phyloP scores from a whole-genome alignment of 2,329 filamentous ascomycete species.

The Pezicula rhizophila region DNA sequence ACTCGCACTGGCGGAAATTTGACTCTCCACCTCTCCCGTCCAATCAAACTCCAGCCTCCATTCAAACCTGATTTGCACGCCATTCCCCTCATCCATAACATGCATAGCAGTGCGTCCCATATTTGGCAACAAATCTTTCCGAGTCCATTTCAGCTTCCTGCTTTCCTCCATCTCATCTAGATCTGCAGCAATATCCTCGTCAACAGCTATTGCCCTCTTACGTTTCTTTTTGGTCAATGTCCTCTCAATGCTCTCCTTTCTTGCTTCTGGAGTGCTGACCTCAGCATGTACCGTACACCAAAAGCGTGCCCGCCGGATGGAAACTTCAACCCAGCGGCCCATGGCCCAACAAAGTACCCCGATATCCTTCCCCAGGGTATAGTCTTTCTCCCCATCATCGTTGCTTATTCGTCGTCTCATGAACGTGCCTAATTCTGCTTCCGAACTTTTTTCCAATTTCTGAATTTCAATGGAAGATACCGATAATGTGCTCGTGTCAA shows the following conservation, averaged over 20 bases:
- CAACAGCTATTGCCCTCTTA: constrained; percentile 18
- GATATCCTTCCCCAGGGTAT: constrained; percentile 49
- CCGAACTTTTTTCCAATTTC: constrained; percentile 51
- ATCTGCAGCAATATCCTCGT: constrained; percentile 28
- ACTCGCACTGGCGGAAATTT: constrained; percentile 46
- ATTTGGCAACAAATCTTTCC: constrained; percentile 45
- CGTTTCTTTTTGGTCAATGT: constrained; percentile 14
- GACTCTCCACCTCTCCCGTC: constrained; percentile 63
- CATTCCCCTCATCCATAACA: constrained; percentile 17
- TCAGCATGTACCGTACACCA: constrained; percentile 51
- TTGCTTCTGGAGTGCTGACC: constrained; percentile 33
- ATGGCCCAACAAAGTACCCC: constrained; percentile 60
- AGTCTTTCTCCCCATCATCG: constrained; percentile 22
- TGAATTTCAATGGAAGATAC: constrained; percentile 49
- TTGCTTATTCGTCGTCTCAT: constrained; percentile 27
- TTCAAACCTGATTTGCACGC: constrained; percentile 38
- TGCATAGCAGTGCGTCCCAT: constrained; percentile 44
- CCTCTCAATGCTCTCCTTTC: constrained; percentile 11
- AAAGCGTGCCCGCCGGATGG: constrained; percentile 53
- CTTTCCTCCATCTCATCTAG: constrained; percentile 13
- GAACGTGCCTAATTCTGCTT: constrained; percentile 50
- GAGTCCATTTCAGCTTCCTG: constrained; percentile 24
- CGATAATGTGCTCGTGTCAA: constrained; percentile 46
- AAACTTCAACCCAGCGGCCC: constrained; percentile 60
- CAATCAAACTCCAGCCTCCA: constrained; percentile 66